These are phyloP conservation scores for Xylariaceae sp. DNA, from an alignment of 2,329 filamentous ascomycete genomes.

Conservation along the genomic window DNA sequence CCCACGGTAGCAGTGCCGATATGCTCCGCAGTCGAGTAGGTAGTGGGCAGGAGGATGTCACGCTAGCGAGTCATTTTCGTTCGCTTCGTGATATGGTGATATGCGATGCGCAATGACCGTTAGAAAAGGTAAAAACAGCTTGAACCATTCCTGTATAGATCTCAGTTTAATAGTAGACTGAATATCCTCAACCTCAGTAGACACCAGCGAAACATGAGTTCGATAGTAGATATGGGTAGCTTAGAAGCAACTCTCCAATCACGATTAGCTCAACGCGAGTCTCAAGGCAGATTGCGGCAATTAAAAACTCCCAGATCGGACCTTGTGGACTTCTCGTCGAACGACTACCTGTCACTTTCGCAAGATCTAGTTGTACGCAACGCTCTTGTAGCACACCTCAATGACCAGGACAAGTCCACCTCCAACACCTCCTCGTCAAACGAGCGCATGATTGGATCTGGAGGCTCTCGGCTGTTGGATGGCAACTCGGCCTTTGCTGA, in stretches of 20 bases:
- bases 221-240: neutral
- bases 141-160: neutral
- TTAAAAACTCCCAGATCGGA: constrained; percentile 67
- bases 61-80: too few relatives aligned
- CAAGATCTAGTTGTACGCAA: constrained; percentile 54
- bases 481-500: constrained; percentile 57
- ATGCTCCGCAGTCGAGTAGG: too few relatives aligned
- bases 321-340: constrained; percentile 79
- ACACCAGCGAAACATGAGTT: neutral
- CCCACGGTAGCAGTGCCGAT: too few relatives aligned
- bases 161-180: neutral
- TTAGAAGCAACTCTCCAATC: constrained; percentile 34
- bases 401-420: neutral
- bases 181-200: neutral
- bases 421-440: constrained; percentile 14
- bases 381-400: constrained; percentile 14
- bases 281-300: constrained; percentile 49
- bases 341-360: constrained; percentile 81
- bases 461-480: constrained; percentile 60
- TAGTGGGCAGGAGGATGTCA: too few relatives aligned
- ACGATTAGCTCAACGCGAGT: constrained; percentile 35
- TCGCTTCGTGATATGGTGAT: too few relatives aligned
- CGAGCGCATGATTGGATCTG: constrained; percentile 49
- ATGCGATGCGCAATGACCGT: too few relatives aligned
- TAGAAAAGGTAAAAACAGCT: too few relatives aligned